phyloP scores from a whole-genome alignment of 805 yeast genomes.

The Candida awuae region DNA sequence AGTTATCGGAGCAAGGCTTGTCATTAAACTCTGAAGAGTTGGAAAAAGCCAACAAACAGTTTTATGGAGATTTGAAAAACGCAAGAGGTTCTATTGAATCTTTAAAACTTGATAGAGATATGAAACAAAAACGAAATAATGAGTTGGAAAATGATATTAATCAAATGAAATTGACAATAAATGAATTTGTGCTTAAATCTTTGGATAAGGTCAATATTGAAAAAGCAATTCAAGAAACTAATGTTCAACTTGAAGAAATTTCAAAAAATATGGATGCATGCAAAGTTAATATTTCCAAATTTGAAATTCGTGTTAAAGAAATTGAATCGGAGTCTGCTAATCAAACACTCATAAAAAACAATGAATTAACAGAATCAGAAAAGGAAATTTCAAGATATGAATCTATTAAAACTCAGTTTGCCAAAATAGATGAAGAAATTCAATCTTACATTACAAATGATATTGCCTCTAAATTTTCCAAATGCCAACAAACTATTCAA shows the following conservation, averaged over 20 bases:
- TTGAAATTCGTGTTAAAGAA: not conserved
- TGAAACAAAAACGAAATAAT: constrained; percentile 34
- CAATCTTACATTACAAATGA: constrained; percentile 23
- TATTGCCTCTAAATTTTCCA: constrained; percentile 13
- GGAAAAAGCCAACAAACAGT: constrained; percentile 35
- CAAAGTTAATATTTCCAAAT: not conserved
- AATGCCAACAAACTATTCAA: constrained; percentile 21
- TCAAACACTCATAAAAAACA: not conserved
- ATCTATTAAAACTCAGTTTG: constrained; percentile 36
- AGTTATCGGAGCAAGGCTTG: constrained; percentile 16
- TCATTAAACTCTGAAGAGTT: constrained; percentile 36
- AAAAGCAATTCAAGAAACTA: constrained; percentile 31
- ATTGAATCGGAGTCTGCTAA: not conserved
- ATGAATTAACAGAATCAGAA: not conserved
- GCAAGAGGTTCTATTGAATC: constrained; percentile 30
- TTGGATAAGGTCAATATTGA: constrained; percentile 38
- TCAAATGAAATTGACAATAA: constrained; percentile 44
- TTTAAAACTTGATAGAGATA: constrained; percentile 37
- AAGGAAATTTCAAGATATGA: constrained; percentile 30
- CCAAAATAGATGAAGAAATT: constrained; percentile 36
- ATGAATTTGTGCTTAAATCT: constrained; percentile 44
- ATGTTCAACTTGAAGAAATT: constrained; percentile 17
- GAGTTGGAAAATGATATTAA: constrained; percentile 43
- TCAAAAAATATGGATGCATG: constrained; percentile 2
- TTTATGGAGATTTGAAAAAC: constrained; percentile 32